Percentiles rank a stretch among this genome's conserved stretches.
Conservation (phyloP, 768 basidiomycete genomes). For the Phanerochaete sordida region DNA sequence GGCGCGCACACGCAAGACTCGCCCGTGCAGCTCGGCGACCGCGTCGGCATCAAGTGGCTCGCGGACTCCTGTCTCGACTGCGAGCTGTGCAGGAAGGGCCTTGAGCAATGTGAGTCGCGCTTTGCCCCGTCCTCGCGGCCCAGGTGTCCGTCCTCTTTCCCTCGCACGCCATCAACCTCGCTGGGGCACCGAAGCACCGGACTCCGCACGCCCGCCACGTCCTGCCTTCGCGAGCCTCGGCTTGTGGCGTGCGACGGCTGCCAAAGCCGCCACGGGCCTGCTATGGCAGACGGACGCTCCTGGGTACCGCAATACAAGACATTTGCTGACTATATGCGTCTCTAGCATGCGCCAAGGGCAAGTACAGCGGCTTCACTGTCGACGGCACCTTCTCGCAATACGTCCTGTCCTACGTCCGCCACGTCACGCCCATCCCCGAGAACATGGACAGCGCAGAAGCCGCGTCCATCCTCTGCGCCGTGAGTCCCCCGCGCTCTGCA, state of each 20-base stretch:
- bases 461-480: slow-evolving; percentile 76
- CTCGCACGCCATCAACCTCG: neutral
- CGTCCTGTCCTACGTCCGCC: slow-evolving; percentile 65
- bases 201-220: no score
- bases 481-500: slow-evolving; percentile 27
- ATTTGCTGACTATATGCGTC: neutral
- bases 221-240: no score
- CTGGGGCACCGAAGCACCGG: neutral
- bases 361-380: slow-evolving; percentile 66
- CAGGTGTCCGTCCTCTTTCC: neutral
- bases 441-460: slow-evolving; percentile 60
- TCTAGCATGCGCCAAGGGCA: slow-evolving; percentile 55
- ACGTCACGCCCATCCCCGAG: slow-evolving; percentile 80
- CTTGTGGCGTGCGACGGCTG: neutral
- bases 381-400: slow-evolving; percentile 80
- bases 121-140: neutral
- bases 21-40: slow-evolving; percentile 70
- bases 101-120: slow-evolving; percentile 61
- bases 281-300: no score
- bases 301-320: neutral
- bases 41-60: slow-evolving; percentile 83
- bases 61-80: slow-evolving; percentile 74
- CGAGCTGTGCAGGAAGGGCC: slow-evolving; percentile 72
- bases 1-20: slow-evolving; percentile 55
- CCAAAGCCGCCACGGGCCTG: no score